phyloP scores from a whole-genome alignment of 78 protist species.

The Dictyostelium discoideum region DNA sequence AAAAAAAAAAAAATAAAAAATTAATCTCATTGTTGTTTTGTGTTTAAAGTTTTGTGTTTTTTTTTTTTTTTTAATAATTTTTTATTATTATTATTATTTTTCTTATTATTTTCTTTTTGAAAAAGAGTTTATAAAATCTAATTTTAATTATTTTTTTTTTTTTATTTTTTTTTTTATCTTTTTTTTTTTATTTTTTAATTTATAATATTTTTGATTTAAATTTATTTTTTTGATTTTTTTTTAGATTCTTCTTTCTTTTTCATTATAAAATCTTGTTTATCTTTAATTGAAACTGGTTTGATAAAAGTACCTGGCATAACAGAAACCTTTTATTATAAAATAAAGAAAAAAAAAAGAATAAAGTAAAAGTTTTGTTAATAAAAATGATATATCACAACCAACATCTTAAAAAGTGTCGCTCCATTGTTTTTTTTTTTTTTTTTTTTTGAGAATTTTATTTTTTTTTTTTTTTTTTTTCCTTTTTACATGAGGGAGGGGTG shows the following conservation, averaged over 20 bases:
- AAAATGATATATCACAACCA: neutral
- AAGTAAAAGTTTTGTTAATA: neutral
- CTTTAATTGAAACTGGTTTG: constrained; percentile 47
- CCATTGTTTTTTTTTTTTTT: neutral
- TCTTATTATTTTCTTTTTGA: neutral
- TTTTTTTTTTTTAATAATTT: too few relatives aligned
- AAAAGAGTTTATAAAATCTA: neutral
- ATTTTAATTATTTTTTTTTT: too few relatives aligned
- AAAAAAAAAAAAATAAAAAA: too few relatives aligned
- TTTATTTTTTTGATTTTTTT: neutral
- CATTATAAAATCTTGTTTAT: neutral
- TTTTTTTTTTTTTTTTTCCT: neutral
- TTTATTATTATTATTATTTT: too few relatives aligned
- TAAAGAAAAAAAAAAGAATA: neutral
- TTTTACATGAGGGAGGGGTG: too few relatives aligned
- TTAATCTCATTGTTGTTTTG: neutral
- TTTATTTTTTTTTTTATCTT: too few relatives aligned
- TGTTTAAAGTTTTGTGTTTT: neutral
- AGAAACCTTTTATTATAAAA: constrained; percentile 1
- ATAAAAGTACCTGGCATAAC: constrained; percentile 47
- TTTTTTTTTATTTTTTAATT: too few relatives aligned
- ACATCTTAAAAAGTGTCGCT: neutral
- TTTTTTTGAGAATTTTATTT: too few relatives aligned
- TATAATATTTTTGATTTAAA: neutral
- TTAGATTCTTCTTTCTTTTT: constrained; percentile 20